Evolutionary conservation across 495 filamentous ascomycete species (phyloP).

Genomic region (Glonium stellatum): DNA sequence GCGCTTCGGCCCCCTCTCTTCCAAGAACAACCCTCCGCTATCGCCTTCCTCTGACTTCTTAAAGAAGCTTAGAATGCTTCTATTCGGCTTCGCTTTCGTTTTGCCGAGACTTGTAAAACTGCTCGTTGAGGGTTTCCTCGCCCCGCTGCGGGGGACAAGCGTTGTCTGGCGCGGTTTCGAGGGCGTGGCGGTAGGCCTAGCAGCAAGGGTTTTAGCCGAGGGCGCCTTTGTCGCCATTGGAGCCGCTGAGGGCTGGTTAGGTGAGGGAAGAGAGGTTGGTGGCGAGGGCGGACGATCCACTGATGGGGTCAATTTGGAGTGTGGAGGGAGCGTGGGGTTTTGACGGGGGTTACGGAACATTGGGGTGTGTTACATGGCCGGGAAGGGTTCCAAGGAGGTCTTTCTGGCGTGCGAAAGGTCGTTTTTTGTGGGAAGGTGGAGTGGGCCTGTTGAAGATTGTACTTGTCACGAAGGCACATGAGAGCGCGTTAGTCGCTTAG

Average conservation of each 20-base stretch:
- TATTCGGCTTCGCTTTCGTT: conserved; percentile 48
- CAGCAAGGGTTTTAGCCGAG: conserved; percentile 9
- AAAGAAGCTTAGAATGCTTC: conserved; percentile 76
- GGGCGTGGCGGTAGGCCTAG: conserved; percentile 30
- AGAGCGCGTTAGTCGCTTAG: no score
- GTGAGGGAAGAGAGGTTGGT: conserved; percentile 26
- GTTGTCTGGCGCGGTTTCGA: conserved; percentile 23
- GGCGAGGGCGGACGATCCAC: conserved; percentile 42
- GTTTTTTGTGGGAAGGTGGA: no score
- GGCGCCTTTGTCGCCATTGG: conserved; percentile 25
- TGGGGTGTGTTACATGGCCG: background rate
- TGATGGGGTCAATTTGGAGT: conserved; percentile 31
- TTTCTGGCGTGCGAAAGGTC: no score
- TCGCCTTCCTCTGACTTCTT: conserved; percentile 57
- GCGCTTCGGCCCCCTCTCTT: conserved; percentile 27
- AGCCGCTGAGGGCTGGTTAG: background rate
- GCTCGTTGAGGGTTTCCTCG: conserved; percentile 23
- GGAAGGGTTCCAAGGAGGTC: no score
- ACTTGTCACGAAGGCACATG: no score
- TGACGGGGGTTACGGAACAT: conserved; percentile 45
- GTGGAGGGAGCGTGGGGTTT: conserved; percentile 21
- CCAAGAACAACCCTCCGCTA: conserved; percentile 33
- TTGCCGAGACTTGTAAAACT: conserved; percentile 29
- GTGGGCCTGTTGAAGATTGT: no score
- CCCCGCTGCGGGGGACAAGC: conserved; percentile 14